These are phyloP conservation scores for Chytridiales sp. DNA, from an alignment of 371 early-diverging fungal species.

Conservation along the genomic window DNA sequence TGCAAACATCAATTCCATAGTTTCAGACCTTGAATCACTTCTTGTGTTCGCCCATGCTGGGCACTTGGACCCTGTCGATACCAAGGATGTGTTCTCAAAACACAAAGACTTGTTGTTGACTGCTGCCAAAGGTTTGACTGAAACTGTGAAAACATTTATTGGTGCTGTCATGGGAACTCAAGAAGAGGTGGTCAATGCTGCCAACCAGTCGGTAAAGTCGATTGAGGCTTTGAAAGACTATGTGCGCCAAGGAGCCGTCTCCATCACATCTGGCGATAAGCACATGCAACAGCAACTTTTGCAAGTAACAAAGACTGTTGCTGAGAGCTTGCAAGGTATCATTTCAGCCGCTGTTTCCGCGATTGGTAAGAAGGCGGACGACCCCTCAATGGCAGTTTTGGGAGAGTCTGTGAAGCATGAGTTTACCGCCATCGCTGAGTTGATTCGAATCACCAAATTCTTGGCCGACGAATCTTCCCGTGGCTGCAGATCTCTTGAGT, in stretches of 20 bases:
- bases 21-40: conserved; percentile 44
- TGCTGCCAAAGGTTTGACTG: conserved; percentile 40
- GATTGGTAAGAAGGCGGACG: conserved; percentile 27
- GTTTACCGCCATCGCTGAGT: conserved; percentile 36
- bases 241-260: conserved; percentile 34
- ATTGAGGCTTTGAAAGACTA: conserved; percentile 33
- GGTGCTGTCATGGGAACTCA: conserved; percentile 35
- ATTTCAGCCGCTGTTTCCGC: conserved; percentile 34
- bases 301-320: conserved; percentile 32
- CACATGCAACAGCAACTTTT: conserved; percentile 52
- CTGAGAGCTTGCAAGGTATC: conserved; percentile 37
- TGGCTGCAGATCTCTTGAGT: conserved; percentile 36
- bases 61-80: conserved; percentile 47
- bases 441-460: conserved; percentile 37
- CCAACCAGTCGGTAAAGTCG: conserved; percentile 19
- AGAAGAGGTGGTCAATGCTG: conserved; percentile 34
- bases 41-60: conserved; percentile 51
- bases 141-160: conserved; percentile 39
- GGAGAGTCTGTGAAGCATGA: conserved; percentile 34
- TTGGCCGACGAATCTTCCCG: conserved; percentile 46
- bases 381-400: conserved; percentile 28
- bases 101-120: conserved; percentile 43
- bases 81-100: conserved; percentile 36
- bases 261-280: conserved; percentile 50
- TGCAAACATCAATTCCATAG: conserved; percentile 23